Evolutionary conservation across 116 monocot species (phyloP), one percentile per base, ranked within the genome.

Genomic region (Papilionanthe hybrid): DNA sequence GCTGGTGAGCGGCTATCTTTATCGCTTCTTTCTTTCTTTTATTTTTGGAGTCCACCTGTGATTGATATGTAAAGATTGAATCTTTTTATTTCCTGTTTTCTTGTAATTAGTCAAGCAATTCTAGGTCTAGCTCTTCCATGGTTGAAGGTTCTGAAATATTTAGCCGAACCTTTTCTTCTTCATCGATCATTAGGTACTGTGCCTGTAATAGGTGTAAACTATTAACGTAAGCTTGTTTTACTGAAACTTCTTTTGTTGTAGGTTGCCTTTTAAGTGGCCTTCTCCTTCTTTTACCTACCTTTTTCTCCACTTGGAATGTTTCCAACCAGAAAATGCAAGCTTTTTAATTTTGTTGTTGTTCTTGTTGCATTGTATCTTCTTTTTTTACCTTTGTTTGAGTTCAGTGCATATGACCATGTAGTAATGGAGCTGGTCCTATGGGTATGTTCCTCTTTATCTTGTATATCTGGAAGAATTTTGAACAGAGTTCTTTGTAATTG

Each of bases 1-100:
- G 60, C 72, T 60, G 81, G 79, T 82, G 72, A 82, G 71, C 22
- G 20, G 13, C 13, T 48, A 72, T 58, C 72, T 77, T 42, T 65
- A 77, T 77, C 65, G 42, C 42, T 29, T 42, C 29, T 86, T 80
- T 72, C 76, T 80, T 86, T 30, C 77, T 80, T 53, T 77, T 86
- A 17, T 47, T 37, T 37, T 37, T 37, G 3, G 37, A 37, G 76
- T 23, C 68, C 86, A 13, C 45, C 15, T 47, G 11, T 56, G 41
- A 32, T 79, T 37, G 55, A 44, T 75, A 25, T 80, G 75, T 79
- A 63, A 63, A 82, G 5, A 29, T 77, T 29, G 32, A 19, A 19
- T 42, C n/a, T 72, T 72, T 72, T 20, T 7, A 8, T 47, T 27
- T 28, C n/a, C 12, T 48, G 19, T 20, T 75, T 75, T 75, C 8